Evolutionary conservation across 352 stramenopile genomes (phyloP), one percentile per base, ranked within the genome.

Genomic region (Peronospora farinosa): DNA sequence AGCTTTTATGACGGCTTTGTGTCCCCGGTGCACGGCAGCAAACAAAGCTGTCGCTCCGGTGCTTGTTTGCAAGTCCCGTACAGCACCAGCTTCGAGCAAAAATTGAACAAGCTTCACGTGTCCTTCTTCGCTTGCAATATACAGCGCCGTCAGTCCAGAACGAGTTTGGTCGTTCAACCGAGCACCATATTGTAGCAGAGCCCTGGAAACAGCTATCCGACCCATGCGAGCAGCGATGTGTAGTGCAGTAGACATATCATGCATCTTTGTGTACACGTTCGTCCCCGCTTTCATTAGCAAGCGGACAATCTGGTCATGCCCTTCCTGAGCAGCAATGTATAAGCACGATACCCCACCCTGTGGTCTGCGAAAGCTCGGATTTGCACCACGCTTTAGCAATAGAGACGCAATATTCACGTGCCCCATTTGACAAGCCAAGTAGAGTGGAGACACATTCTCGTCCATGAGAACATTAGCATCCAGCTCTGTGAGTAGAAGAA

Each of bases 41-140:
- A 93, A 90, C 7, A 93, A 52, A 31, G 82, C 61, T 6, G 72
- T 88, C 23, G 82, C 85, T 25, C 82, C 80, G 69, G 82, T 67
- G 16, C 19, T 50, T 8, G 66, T 69, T 42, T 75, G 65, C 52
- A 67, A 19, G 67, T 93, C 63, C 46, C 63, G 72, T 30, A 30
- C 68, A 17, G 15, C 74, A 51, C 43, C 47, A 15, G 33, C 69
- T 28, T 66, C 47, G 8, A 91, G 40, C 28, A 93, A 48, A 40
- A 76, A 85, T 23, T 73, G 58, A 17, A 86, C 76, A n/a, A 91
- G 65, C 28, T 51, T 63, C 2, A 67, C 17, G 36, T 93, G 79
- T 16, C 82, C 82, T 74, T 93, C 82, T 48, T 93, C 82, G 33
- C 75, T 79, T n/a, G 82, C 79, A 44, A 93, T 91, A 49, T 90